Percentiles rank a stretch among this genome's conserved stretches.
phyloP scores from a whole-genome alignment of 768 basidiomycete genomes.

The Rhizopogon rudus region DNA sequence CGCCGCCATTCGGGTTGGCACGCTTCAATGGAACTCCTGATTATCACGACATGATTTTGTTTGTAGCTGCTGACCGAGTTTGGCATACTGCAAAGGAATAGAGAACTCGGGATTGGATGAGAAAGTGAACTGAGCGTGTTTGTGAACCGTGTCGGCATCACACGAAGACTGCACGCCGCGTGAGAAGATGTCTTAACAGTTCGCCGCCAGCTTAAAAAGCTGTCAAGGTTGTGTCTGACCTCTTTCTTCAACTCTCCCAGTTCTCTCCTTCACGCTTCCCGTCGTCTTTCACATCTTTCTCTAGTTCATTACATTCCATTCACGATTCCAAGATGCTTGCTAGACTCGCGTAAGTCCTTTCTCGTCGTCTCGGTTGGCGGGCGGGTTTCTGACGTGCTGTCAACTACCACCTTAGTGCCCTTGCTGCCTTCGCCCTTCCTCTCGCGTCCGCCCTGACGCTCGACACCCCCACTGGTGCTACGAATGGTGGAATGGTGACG shows the following conservation, averaged over 20 bases:
- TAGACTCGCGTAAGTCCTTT: slow-evolving; percentile 38
- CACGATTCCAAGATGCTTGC: slow-evolving; percentile 42
- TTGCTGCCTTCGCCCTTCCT: slow-evolving; percentile 41
- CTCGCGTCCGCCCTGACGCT: slow-evolving; percentile 41
- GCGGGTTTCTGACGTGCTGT: not conserved
- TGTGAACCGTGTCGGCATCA: slow-evolving; percentile 15
- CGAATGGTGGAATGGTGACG: slow-evolving; percentile 30
- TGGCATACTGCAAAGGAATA: slow-evolving; percentile 4
- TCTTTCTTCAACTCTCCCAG: slow-evolving; percentile 6
- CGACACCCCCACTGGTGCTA: slow-evolving; percentile 28
- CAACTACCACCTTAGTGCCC: slow-evolving; percentile 31
- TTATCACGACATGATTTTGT: not conserved
- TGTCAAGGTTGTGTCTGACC: not conserved
- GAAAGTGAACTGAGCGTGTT: slow-evolving; percentile 8
- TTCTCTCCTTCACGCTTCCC: slow-evolving; percentile 18
- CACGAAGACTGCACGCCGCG: slow-evolving; percentile 7
- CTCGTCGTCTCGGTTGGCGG: not conserved
- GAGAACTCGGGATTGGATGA: slow-evolving; percentile 8
- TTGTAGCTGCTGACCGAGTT: slow-evolving; percentile 6
- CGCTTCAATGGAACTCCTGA: not conserved
- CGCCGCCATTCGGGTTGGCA: not conserved
- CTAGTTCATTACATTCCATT: slow-evolving; percentile 8
- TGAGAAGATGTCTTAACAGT: slow-evolving; percentile 14
- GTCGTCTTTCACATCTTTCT: not conserved
- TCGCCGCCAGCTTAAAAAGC: slow-evolving; percentile 13